phyloP scores from a whole-genome alignment of 2,329 filamentous ascomycete species.

The Hirsutella thompsonii region DNA sequence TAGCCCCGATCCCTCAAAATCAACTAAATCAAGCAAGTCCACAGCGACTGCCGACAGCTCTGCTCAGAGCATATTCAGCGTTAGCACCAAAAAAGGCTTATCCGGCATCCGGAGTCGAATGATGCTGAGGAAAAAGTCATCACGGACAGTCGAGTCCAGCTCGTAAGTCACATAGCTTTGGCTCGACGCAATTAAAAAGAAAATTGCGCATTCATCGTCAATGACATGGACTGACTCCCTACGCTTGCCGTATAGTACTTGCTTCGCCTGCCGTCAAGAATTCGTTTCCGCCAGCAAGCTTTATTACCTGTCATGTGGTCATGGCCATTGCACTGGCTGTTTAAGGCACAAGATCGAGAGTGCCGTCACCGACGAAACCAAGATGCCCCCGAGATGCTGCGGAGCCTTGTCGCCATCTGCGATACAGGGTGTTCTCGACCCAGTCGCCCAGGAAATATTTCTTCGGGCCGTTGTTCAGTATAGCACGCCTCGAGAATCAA shows the following conservation, averaged over 20 bases:
- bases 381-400: conserved; percentile 51
- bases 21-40: conserved; percentile 14
- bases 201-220: neutral
- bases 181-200: neutral
- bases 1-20: conserved; percentile 28
- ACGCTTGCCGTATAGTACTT: conserved; percentile 29
- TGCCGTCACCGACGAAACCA: conserved; percentile 41
- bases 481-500: conserved; percentile 41
- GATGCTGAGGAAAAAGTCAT: conserved; percentile 25
- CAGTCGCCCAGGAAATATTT: conserved; percentile 40
- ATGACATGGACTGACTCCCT: neutral
- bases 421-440: conserved; percentile 34
- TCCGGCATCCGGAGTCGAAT: conserved; percentile 29
- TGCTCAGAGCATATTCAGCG: conserved; percentile 28
- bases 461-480: conserved; percentile 44
- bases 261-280: conserved; percentile 43
- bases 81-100: conserved; percentile 30
- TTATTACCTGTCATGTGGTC: conserved; percentile 41
- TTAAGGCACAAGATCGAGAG: conserved; percentile 40
- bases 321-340: conserved; percentile 44
- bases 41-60: conserved; percentile 16
- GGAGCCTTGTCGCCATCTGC: conserved; percentile 36
- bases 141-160: conserved; percentile 17
- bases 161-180: conserved; percentile 11
- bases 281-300: conserved; percentile 29